Conservation (phyloP, 1,284 basidiomycete species). For the Moesziomyces globuligerus region DNA sequence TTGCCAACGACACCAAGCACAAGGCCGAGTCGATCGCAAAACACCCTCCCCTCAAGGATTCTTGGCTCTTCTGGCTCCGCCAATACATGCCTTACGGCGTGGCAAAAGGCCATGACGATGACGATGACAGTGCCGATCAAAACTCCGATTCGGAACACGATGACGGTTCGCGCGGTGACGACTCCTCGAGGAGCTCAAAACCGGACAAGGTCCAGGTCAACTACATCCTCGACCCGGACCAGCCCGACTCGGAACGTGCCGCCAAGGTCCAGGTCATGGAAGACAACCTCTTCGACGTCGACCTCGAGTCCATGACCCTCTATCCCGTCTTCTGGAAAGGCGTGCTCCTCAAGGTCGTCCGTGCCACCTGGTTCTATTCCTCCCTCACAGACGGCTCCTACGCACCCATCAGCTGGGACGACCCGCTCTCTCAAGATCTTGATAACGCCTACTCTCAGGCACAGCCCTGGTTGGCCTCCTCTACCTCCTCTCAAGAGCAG, state of each 20-base stretch:
- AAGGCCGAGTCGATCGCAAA: neutral
- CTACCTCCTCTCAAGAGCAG: conserved; percentile 15
- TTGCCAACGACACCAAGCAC: conserved; percentile 5
- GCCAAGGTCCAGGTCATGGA: conserved; percentile 62
- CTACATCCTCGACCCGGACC: conserved; percentile 56
- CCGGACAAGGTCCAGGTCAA: conserved; percentile 46
- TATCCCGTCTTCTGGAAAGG: conserved; percentile 68
- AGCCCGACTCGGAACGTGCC: conserved; percentile 43
- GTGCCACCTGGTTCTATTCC: conserved; percentile 68
- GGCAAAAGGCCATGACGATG: neutral
- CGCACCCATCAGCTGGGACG: conserved; percentile 59
- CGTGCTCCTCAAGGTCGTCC: conserved; percentile 62
- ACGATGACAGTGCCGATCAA: neutral
- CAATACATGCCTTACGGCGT: conserved; percentile 12
- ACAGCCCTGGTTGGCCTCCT: conserved; percentile 58
- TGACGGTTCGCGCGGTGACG: conserved; percentile 8
- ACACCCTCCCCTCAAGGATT: neutral
- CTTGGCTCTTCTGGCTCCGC: conserved; percentile 14
- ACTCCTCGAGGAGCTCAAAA: conserved; percentile 3
- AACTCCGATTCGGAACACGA: conserved; percentile 9
- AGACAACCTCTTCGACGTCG: conserved; percentile 64
- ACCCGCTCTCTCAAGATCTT: conserved; percentile 63
- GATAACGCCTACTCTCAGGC: conserved; percentile 66
- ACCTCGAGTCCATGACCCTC: conserved; percentile 60
- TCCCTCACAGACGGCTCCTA: conserved; percentile 51